Evolutionary conservation across 129 eudicot species (phyloP).

Genomic region (Centaurea solstitialis): DNA sequence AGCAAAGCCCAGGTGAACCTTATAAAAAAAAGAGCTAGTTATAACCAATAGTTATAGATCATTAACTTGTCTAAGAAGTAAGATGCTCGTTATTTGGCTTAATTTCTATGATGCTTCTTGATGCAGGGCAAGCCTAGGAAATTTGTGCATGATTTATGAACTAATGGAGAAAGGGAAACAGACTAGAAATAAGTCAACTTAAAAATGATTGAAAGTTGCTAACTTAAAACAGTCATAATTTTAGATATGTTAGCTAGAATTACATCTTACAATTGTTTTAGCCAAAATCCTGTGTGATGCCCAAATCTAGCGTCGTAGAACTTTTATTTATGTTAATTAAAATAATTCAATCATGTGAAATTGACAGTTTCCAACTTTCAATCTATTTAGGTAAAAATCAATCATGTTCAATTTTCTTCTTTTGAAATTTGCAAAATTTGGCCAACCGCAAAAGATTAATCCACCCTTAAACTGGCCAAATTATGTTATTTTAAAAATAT

Average conservation of each 20-base stretch:
- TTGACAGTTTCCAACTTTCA: background rate
- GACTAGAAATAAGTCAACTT: background rate
- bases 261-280: background rate
- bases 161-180: background rate
- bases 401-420: background rate
- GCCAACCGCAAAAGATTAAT: background rate
- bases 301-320: background rate
- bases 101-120: background rate
- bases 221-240: background rate
- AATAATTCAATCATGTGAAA: background rate
- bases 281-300: background rate
- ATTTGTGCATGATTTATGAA: background rate
- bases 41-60: too few relatives aligned
- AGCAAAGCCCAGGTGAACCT: too few relatives aligned
- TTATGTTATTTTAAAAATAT: too few relatives aligned
- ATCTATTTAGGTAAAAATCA: background rate
- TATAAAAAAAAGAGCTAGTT: too few relatives aligned
- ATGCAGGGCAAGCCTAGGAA: background rate
- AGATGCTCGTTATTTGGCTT: background rate
- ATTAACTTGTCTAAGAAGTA: background rate
- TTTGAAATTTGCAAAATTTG: background rate
- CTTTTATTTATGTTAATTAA: background rate
- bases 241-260: background rate
- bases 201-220: background rate
- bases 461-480: background rate